These are phyloP conservation scores for Erysimum cheiri DNA, from an alignment of 441 rosid species.

Conservation along the genomic window DNA sequence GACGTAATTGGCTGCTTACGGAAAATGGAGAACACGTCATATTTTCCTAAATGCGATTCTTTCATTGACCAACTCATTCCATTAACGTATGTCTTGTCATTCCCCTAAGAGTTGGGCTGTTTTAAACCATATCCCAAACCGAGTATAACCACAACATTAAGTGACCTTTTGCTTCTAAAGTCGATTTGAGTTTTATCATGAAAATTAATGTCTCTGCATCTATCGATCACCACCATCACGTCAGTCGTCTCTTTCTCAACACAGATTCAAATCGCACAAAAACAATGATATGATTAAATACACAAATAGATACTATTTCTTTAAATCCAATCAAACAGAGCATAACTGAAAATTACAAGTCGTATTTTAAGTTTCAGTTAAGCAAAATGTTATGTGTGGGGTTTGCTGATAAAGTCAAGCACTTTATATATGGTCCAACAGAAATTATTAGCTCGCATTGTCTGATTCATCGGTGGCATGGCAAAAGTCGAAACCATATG, in stretches of 20 bases:
- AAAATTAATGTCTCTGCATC: background rate
- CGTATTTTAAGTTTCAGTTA: background rate
- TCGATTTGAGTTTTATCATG: background rate
- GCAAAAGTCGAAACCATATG: slow-evolving; percentile 25
- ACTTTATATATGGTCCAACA: slow-evolving; percentile 25
- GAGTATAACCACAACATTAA: slow-evolving; percentile 1
- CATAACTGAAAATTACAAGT: background rate
- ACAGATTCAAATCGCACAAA: background rate
- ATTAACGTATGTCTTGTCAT: slow-evolving; percentile 9
- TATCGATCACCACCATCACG: background rate
- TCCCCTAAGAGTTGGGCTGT: background rate
- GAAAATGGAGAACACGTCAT: slow-evolving; percentile 42
- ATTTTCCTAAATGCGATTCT: slow-evolving; percentile 1
- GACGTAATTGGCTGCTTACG: slow-evolving; percentile 28
- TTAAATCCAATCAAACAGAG: slow-evolving; percentile 7
- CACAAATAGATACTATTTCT: background rate
- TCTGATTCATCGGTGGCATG: slow-evolving; percentile 29
- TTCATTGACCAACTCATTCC: slow-evolving; percentile 26
- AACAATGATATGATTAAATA: background rate
- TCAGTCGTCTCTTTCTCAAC: background rate
- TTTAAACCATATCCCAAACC: background rate
- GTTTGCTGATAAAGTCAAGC: slow-evolving; percentile 18
- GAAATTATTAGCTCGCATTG: slow-evolving; percentile 32
- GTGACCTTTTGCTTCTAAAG: background rate
- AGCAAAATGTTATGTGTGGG: slow-evolving; percentile 20